Percentiles rank a stretch among this genome's conserved stretches.
phyloP scores from a whole-genome alignment of 1,284 basidiomycete genomes.

The Rhodotorula sp. region DNA sequence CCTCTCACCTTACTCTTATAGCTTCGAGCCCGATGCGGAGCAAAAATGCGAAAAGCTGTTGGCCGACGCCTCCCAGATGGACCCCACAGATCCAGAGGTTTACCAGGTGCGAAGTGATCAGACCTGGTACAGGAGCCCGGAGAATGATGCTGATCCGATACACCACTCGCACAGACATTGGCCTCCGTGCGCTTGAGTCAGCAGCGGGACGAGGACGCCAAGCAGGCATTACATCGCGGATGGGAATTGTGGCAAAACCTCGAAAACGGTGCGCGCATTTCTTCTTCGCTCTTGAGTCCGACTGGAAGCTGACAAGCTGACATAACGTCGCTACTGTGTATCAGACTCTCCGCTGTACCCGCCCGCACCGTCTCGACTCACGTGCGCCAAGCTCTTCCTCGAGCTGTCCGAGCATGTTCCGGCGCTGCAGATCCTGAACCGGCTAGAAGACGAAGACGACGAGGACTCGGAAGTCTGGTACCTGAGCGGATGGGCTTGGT shows the following conservation, averaged over 20 bases:
- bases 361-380: conserved; percentile 67
- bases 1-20: conserved; percentile 52
- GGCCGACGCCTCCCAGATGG: conserved; percentile 66
- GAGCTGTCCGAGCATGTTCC: conserved; percentile 69
- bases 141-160: conserved; percentile 52
- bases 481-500: conserved; percentile 92
- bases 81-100: conserved; percentile 73
- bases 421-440: conserved; percentile 73
- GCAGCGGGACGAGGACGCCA: conserved; percentile 74
- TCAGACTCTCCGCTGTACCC: conserved; percentile 70
- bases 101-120: conserved; percentile 48
- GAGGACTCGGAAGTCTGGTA: conserved; percentile 90
- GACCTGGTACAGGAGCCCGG: background rate
- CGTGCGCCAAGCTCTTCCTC: conserved; percentile 76
- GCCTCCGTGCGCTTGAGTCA: conserved; percentile 89
- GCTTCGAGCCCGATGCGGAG: conserved; percentile 76
- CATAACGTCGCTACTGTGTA: conserved; percentile 1
- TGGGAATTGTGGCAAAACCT: conserved; percentile 73
- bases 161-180: conserved; percentile 58
- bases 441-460: conserved; percentile 77
- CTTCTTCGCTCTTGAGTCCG: background rate
- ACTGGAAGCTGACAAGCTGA: background rate
- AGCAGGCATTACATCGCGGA: conserved; percentile 64
- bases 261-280: conserved; percentile 59
- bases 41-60: conserved; percentile 77